These are phyloP conservation scores for Rhizomucor pusillus DNA, from an alignment of 371 early-diverging fungal genomes.

Conservation along the genomic window DNA sequence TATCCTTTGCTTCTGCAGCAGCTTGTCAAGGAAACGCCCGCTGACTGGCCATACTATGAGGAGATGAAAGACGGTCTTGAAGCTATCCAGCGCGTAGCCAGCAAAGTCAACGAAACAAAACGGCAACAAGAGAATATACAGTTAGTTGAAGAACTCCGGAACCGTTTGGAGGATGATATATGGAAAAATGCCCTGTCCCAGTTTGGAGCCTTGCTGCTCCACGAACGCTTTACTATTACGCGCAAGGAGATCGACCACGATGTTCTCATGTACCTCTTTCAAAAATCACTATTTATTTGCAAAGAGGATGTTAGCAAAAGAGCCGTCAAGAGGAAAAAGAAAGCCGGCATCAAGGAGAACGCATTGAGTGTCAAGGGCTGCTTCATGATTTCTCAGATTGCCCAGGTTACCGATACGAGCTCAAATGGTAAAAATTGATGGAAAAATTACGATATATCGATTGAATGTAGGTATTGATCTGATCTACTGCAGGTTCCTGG, in stretches of 20 bases:
- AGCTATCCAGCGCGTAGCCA: constrained; percentile 83
- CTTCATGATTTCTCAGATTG: constrained; percentile 76
- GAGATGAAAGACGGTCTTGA: constrained; percentile 78
- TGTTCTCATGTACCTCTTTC: constrained; percentile 84
- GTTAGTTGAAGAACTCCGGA: constrained; percentile 72
- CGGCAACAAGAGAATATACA: constrained; percentile 81
- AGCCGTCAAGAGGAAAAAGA: constrained; percentile 35
- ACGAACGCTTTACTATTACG: constrained; percentile 80
- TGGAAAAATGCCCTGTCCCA: constrained; percentile 11
- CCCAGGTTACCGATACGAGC: constrained; percentile 71
- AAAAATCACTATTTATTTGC: constrained; percentile 85
- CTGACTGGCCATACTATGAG: constrained; percentile 63
- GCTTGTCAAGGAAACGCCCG: constrained; percentile 73
- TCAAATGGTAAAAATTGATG: constrained; percentile 57
- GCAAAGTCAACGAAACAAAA: constrained; percentile 87
- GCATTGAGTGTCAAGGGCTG: constrained; percentile 66
- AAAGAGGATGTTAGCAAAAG: constrained; percentile 61
- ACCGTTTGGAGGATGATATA: constrained; percentile 51
- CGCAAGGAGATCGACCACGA: constrained; percentile 76
- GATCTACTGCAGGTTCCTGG: constrained; percentile 23
- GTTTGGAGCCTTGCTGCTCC: constrained; percentile 58
- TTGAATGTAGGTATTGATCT: neutral
- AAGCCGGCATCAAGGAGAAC: neutral
- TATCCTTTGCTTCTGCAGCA: constrained; percentile 90
- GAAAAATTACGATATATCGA: constrained; percentile 3